Percentiles rank a stretch among this genome's conserved stretches.
Conservation (phyloP, 129 eudicot species). For the Logfia minima region DNA sequence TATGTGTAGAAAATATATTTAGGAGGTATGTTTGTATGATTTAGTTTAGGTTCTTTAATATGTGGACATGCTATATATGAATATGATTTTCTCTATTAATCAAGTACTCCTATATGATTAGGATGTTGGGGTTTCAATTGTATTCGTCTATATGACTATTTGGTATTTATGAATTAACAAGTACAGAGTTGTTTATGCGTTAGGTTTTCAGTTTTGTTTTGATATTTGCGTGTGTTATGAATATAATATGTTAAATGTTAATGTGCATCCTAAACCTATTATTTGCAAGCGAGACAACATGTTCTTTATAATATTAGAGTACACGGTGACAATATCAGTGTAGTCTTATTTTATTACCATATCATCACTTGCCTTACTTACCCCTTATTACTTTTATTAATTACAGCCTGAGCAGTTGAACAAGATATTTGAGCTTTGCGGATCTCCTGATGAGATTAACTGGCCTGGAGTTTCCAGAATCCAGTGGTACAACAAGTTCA, state of each 20-base stretch:
- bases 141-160: neutral
- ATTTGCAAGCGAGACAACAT: neutral
- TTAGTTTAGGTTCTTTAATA: neutral
- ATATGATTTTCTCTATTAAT: neutral
- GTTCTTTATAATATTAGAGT: neutral
- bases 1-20: neutral
- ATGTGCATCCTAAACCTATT: neutral
- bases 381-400: neutral
- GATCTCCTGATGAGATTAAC: slow-evolving; percentile 76
- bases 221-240: neutral
- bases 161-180: neutral
- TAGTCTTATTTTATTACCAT: neutral
- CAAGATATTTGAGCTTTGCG: slow-evolving; percentile 82
- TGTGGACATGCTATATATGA: neutral
- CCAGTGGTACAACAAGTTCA: slow-evolving; percentile 71
- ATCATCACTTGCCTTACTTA: neutral
- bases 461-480: slow-evolving; percentile 95
- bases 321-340: neutral
- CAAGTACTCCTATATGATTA: neutral
- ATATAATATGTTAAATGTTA: neutral
- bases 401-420: slow-evolving; percentile 82
- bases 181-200: neutral
- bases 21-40: neutral
- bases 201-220: neutral
- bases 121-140: neutral